Conservation (phyloP, 225 moss, liverwort and hornwort genomes). For the Sphagnum contortum region DNA sequence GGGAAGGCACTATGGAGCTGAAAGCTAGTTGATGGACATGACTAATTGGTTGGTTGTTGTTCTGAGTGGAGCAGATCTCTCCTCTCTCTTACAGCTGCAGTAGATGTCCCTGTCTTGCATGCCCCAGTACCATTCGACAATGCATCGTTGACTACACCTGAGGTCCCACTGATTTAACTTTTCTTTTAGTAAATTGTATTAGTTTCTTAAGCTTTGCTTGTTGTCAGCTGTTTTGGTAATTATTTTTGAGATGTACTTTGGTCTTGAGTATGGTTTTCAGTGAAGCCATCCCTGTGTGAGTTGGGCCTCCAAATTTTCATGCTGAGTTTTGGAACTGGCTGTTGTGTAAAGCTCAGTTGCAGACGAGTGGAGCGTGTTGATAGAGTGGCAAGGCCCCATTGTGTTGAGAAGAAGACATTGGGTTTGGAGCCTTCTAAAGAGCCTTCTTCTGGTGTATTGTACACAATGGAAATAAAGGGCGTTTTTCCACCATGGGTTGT, state of each 20-base stretch:
- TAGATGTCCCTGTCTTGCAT: conserved; percentile 79
- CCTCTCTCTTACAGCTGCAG: conserved; percentile 44
- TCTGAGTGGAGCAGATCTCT: conserved; percentile 45
- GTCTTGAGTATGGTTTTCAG: no score
- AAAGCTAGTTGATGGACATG: no score
- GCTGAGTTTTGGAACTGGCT: no score
- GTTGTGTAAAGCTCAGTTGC: conserved; percentile 32
- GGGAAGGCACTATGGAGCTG: no score
- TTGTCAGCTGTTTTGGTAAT: no score
- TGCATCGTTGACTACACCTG: conserved; percentile 64
- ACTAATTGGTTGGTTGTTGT: background rate
- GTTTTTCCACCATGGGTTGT: conserved; percentile 85
- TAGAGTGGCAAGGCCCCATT: background rate
- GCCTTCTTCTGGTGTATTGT: conserved; percentile 25
- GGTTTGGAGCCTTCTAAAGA: conserved; percentile 15
- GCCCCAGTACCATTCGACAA: conserved; percentile 74
- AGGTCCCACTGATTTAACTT: conserved; percentile 32
- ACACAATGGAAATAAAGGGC: conserved; percentile 75
- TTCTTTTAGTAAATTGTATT: background rate
- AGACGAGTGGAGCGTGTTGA: conserved; percentile 64
- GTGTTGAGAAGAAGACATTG: conserved; percentile 10
- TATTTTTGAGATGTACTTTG: no score
- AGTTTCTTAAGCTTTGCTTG: no score
- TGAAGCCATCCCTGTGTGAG: no score
- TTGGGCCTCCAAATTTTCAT: no score